These are phyloP conservation scores for Alternaria consortialis DNA, from an alignment of 2,329 filamentous ascomycete species.

Conservation along the genomic window DNA sequence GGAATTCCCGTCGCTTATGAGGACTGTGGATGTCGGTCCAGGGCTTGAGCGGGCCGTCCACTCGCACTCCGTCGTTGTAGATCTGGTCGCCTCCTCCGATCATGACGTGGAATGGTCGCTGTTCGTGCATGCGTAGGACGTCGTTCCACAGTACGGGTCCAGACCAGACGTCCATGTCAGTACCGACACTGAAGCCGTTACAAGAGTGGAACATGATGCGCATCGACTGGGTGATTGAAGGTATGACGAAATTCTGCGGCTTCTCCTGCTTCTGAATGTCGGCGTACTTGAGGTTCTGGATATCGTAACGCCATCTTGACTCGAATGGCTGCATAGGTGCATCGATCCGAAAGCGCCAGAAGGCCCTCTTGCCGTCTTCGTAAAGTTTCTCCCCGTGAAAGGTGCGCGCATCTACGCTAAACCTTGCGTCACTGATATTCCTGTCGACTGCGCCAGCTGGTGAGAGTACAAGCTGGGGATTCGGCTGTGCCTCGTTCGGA, in stretches of 20 bases:
- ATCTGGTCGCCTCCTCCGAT: slow-evolving; percentile 92
- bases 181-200: slow-evolving; percentile 73
- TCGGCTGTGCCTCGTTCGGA: slow-evolving; percentile 27
- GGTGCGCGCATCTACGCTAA: slow-evolving; percentile 39
- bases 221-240: slow-evolving; percentile 69
- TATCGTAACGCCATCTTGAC: slow-evolving; percentile 79
- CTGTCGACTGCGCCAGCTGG: slow-evolving; percentile 55
- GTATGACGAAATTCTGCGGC: slow-evolving; percentile 62
- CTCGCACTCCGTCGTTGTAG: slow-evolving; percentile 80
- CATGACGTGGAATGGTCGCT: slow-evolving; percentile 72
- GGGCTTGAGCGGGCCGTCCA: slow-evolving; percentile 77
- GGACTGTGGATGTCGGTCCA: slow-evolving; percentile 71
- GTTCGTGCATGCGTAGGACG: slow-evolving; percentile 67
- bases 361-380: slow-evolving; percentile 66
- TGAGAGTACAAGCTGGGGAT: slow-evolving; percentile 67
- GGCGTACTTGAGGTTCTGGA: slow-evolving; percentile 71
- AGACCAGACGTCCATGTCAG: slow-evolving; percentile 69
- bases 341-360: slow-evolving; percentile 67
- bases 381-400: slow-evolving; percentile 66
- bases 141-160: slow-evolving; percentile 72
- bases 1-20: slow-evolving; percentile 65
- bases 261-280: slow-evolving; percentile 54
- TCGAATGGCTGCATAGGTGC: slow-evolving; percentile 76
- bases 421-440: slow-evolving; percentile 32
- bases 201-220: slow-evolving; percentile 75